phyloP scores from a whole-genome alignment of 306 rosid species.

The Pterocarpus macrocarpus region DNA sequence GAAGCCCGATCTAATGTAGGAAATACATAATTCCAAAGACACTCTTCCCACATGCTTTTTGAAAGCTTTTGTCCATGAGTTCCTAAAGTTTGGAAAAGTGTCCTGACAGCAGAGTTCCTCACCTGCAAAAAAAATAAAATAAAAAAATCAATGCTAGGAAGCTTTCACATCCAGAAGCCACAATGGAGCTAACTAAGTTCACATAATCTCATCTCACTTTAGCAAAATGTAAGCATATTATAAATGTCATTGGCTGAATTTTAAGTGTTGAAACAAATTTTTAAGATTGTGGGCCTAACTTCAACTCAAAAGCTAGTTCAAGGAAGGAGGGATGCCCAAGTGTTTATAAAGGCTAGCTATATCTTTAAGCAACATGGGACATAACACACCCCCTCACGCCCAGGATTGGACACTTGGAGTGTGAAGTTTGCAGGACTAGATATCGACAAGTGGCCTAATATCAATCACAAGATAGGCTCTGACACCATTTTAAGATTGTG shows the following conservation, averaged over 20 bases:
- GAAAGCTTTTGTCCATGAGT: constrained; percentile 95
- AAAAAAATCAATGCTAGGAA: constrained; percentile 9
- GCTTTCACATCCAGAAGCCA: constrained; percentile 14
- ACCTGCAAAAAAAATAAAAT: constrained; percentile 61
- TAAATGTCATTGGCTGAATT: neutral
- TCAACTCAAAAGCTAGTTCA: neutral
- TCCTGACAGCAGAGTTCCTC: constrained; percentile 93
- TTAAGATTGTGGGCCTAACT: neutral
- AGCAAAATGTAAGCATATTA: neutral
- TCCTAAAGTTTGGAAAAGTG: constrained; percentile 94
- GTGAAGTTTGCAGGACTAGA: too few species aligned
- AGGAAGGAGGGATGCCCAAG: too few species aligned
- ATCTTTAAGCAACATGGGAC: too few species aligned
- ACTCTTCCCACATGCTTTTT: constrained; percentile 89
- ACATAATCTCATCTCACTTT: neutral
- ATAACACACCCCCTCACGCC: too few species aligned
- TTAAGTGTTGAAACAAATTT: neutral
- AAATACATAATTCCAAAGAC: constrained; percentile 96
- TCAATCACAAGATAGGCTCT: too few species aligned
- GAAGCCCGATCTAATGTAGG: constrained; percentile 90
- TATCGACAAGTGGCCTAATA: too few species aligned
- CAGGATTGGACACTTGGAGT: too few species aligned
- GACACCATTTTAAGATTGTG: too few species aligned
- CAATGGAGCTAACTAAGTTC: constrained; percentile 3
- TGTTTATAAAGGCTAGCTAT: too few species aligned